Percentiles rank a stretch among this genome's conserved stretches.
Evolutionary conservation across 2,329 filamentous ascomycete species (phyloP).

Genomic region (Coniella vitis): DNA sequence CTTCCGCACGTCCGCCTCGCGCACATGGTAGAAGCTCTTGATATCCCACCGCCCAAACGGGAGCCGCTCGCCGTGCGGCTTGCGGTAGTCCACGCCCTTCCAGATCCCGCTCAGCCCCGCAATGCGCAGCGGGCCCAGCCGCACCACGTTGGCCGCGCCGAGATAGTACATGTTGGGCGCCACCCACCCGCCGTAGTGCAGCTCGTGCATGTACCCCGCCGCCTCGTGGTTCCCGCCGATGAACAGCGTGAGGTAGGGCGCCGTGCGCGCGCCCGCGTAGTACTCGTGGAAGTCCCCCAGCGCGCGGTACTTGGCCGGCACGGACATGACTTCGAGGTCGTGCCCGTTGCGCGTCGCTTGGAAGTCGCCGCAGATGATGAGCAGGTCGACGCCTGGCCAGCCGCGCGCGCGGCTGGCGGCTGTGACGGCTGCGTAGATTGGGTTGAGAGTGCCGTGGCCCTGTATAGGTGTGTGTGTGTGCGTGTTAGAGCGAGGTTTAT

Average conservation of each 20-base stretch:
- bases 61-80: constrained; percentile 75
- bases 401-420: constrained; percentile 61
- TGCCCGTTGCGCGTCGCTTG: constrained; percentile 75
- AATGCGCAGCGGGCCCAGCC: constrained; percentile 77
- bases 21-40: constrained; percentile 79
- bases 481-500: too few relatives aligned
- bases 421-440: constrained; percentile 77
- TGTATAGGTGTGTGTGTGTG: constrained; percentile 31
- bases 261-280: constrained; percentile 70
- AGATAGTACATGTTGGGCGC: constrained; percentile 97
- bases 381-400: constrained; percentile 77
- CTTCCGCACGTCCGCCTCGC: constrained; percentile 87
- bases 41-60: constrained; percentile 75
- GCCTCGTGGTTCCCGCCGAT: constrained; percentile 95
- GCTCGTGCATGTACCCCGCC: constrained; percentile 79
- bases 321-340: constrained; percentile 83
- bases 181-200: constrained; percentile 96
- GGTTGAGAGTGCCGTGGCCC: constrained; percentile 88
- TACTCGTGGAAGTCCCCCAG: constrained; percentile 94
- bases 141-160: constrained; percentile 83
- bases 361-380: constrained; percentile 96
- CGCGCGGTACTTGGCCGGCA: constrained; percentile 77
- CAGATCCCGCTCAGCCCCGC: constrained; percentile 90
- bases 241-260: constrained; percentile 87
- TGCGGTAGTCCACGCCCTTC: constrained; percentile 84